A percentile compares a stretch with the other conserved stretches of the same genome.
Evolutionary conservation across 129 eudicot species (phyloP).

Genomic region (Arctium minus): DNA sequence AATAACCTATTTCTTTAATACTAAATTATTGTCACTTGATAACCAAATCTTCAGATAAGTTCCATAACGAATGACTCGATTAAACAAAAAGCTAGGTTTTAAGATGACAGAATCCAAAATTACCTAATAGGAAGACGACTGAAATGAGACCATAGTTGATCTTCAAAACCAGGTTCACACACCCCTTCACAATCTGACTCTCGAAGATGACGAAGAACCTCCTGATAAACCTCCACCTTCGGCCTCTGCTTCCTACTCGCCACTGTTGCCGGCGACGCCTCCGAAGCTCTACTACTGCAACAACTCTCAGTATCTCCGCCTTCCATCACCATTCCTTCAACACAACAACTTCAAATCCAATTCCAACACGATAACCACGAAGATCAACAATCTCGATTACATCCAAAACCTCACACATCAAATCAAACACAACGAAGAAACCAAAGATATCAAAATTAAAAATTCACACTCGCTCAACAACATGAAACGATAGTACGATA

Average conservation of each 20-base stretch:
- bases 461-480: not conserved
- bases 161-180: constrained; percentile 57
- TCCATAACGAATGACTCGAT: not conserved
- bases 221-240: constrained; percentile 62
- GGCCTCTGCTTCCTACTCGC: constrained; percentile 43
- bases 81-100: constrained; percentile 14
- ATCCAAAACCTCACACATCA: not conserved
- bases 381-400: not conserved
- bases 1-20: too few species aligned
- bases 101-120: not conserved
- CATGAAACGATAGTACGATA: constrained; percentile 12
- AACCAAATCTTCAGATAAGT: not conserved
- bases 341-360: not conserved
- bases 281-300: constrained; percentile 66
- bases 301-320: constrained; percentile 62
- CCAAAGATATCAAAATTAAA: constrained; percentile 14
- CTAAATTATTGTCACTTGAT: not conserved
- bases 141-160: constrained; percentile 75
- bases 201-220: constrained; percentile 45
- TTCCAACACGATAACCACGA: constrained; percentile 2
- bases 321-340: constrained; percentile 24
- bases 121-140: constrained; percentile 65
- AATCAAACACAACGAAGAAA: constrained; percentile 16
- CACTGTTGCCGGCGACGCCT: constrained; percentile 35
- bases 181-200: constrained; percentile 52